Percentiles rank a stretch among this genome's conserved stretches.
Evolutionary conservation across 2,329 filamentous ascomycete genomes (phyloP).

Genomic region (Aureobasidium sp.): DNA sequence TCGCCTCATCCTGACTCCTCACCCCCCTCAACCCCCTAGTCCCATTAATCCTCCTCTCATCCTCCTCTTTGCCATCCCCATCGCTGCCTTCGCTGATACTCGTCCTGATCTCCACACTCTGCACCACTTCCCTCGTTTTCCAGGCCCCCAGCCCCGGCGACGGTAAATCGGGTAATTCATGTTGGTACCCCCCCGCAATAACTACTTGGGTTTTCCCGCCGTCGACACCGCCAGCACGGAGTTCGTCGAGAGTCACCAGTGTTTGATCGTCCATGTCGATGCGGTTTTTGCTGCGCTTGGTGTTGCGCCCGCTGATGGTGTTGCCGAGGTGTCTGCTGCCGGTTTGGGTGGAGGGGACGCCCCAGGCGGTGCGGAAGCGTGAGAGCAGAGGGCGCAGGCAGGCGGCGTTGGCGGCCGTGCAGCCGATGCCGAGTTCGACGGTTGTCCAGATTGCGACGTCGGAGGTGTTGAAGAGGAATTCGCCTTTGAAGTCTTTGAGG

Average conservation of each 20-base stretch:
- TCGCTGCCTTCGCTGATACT: not conserved
- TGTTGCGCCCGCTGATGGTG: not conserved
- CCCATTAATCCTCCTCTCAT: not conserved
- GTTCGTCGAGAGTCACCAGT: not conserved
- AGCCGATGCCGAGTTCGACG: constrained; percentile 29
- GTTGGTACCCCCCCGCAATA: not conserved
- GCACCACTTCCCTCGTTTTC: constrained; percentile 1
- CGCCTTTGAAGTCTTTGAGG: constrained; percentile 33
- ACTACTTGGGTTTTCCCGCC: not conserved
- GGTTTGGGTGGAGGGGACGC: not conserved
- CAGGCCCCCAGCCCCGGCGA: not conserved
- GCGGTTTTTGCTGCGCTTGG: not conserved
- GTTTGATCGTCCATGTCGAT: not conserved
- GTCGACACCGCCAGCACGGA: not conserved
- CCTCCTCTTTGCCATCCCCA: not conserved
- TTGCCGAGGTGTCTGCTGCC: not conserved
- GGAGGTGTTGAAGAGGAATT: constrained; percentile 39
- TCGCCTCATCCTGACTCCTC: not conserved
- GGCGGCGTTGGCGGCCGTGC: constrained; percentile 40
- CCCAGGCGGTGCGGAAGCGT: not conserved
- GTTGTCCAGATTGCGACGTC: constrained; percentile 33
- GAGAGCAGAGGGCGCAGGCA: constrained; percentile 43
- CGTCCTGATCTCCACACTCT: constrained; percentile 7
- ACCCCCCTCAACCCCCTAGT: not conserved
- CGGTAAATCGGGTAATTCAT: not conserved